Base-by-base conservation (phyloP, 192 early-diverging fungal genomes). In the Funneliformis mosseae region DNA sequence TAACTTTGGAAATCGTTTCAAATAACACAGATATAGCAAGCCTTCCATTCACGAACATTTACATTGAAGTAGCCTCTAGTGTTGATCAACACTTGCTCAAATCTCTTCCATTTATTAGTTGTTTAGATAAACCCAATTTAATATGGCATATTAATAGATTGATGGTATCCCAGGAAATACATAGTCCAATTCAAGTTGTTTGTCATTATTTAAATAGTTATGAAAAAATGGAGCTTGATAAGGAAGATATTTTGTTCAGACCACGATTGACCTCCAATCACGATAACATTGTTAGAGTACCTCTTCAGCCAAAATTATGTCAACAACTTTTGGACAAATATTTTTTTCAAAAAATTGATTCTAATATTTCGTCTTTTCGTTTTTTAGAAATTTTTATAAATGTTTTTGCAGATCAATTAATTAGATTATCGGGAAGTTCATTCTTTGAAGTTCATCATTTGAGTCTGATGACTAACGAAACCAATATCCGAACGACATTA, bases 1-100 rank as follows among this genome's bases (percentile, higher is more conserved):
- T 81, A n/a, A 70, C 68, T 14, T 72, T 81, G 9, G 73, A 76
- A 23, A 70, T 81, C 3, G 64, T 81, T 6, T 77, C 62, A 8
- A 70, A 68, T 69, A 43, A 67, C 38, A 23, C 38, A 18, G 48
- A 76, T 55, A 81, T 81, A 5, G 75, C 75, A 62, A 23, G 10
- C 12, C 43, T 81, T 39, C 64, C 59, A 25, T 2, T 18, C 12
- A 48, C 50, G 10, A 11, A 7, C 18, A 9, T 76, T 33, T 78
- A 41, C n/a, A 81, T 81, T 67, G 81, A 81, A n/a, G 61, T 80
- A 41, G 80, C 80, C 3, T 80, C 80, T 9, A 80, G 48, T 9
- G 18, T 28, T 16, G n/a, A 80, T 28, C 73, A 80, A 48, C 25
- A 76, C 27, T 64, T 80, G 25, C n/a, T 72, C 8, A 16, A 76